Conservation (phyloP, 257 asterid genomes). For the Solanum gracilifrons region DNA sequence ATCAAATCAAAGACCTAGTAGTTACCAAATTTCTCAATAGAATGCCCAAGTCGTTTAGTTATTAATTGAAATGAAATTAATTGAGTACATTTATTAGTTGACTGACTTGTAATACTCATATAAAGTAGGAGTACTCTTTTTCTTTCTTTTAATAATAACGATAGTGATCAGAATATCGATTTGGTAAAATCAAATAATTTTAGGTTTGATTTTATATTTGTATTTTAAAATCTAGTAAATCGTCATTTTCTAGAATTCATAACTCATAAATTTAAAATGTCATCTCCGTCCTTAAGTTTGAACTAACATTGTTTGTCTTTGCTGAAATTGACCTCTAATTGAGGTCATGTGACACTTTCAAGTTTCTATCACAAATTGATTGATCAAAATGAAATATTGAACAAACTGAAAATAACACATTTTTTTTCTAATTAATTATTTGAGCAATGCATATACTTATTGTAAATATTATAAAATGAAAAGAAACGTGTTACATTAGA, state of each 20-base stretch:
- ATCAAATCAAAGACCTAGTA: background rate
- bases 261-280: background rate
- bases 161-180: background rate
- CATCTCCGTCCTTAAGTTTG: background rate
- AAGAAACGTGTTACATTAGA: background rate
- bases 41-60: background rate
- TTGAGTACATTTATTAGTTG: background rate
- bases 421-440: background rate
- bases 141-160: background rate
- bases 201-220: background rate
- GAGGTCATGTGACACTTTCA: background rate
- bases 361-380: background rate
- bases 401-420: background rate
- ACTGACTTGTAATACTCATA: background rate
- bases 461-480: background rate
- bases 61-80: background rate
- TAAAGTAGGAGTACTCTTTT: background rate
- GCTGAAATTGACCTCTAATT: background rate
- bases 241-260: accelerated
- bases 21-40: background rate
- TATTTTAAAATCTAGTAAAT: background rate
- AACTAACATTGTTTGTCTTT: background rate
- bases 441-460: background rate
- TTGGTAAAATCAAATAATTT: background rate
- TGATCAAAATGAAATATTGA: background rate